Evolutionary conservation across 164 flowering plant genomes (phyloP), one percentile per base, ranked within the genome.

Genomic region (Aristolochia contorta): DNA sequence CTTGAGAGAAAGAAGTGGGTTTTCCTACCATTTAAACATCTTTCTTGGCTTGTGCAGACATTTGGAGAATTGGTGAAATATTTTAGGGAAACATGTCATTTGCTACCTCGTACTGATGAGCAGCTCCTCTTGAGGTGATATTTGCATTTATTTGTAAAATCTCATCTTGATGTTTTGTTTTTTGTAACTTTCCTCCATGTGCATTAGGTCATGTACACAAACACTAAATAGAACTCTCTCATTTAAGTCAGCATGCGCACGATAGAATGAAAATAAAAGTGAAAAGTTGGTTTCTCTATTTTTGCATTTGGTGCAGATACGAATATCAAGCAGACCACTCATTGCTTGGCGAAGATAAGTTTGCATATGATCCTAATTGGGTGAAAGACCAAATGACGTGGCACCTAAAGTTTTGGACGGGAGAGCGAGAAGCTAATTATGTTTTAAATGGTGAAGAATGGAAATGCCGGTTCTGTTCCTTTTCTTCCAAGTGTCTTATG

Each of bases 381-480:
- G 57, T 87, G 16, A 64, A 71, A 65, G 65, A 47, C 47, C 77
- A 77, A 71, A 70, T 84, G 41, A 73, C 69, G 56, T 23, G 53
- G 58, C 68, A 63, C 61, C 84, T 88, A 7, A 83, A 86, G 69
- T 81, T 88, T 68, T 91, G 98, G 94, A 47, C 9, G 52, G 92
- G 96, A 16, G 67, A 79, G 64, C 66, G 94, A 53, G 89, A 81
- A 70, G 84, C 87, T 21, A 72, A 25, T 30, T 85, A 71, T 63
- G 66, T 75, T 49, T 69, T 83, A 21, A 59, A 66, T 57, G 88
- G 82, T 46, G 97, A 91, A 73, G 78, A 74, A 1, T 91, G 96
- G 98, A 91, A 89, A 74, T 91, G 96, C 69, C 51, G 65, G 52
- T 66, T 61, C 59, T 91, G 98, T 65, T 69, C 77, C 33, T 89